Percentiles rank a stretch among this genome's conserved stretches.
Conservation (phyloP, 1,284 basidiomycete species). For the Cryptococcus wingfieldii region DNA sequence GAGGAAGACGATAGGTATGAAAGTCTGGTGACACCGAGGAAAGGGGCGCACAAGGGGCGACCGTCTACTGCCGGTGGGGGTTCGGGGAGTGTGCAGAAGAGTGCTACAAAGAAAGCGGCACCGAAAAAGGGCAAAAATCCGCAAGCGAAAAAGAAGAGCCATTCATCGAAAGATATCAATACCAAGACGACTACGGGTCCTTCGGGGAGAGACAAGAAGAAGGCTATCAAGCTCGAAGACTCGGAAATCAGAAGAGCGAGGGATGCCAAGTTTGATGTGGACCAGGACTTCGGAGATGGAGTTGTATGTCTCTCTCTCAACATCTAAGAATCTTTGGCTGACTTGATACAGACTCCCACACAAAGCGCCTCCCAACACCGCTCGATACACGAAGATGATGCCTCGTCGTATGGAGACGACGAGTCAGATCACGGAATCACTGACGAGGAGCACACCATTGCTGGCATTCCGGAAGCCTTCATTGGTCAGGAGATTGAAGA, state of each 20-base stretch:
- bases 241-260: conserved; percentile 35
- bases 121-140: not conserved
- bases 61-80: not conserved
- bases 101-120: conserved; percentile 4
- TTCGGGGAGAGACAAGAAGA: conserved; percentile 35
- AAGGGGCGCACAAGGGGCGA: conserved; percentile 12
- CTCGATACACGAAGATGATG: conserved; percentile 25
- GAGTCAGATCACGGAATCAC: conserved; percentile 35
- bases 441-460: conserved; percentile 30
- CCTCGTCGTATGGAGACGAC: conserved; percentile 42
- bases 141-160: conserved; percentile 12
- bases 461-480: conserved; percentile 36
- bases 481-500: conserved; percentile 46
- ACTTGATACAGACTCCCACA: conserved; percentile 12
- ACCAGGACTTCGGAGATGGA: conserved; percentile 3
- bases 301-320: conserved; percentile 2
- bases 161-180: not conserved
- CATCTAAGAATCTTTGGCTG: not conserved
- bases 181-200: conserved; percentile 22
- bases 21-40: conserved; percentile 14
- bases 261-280: conserved; percentile 40
- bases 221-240: conserved; percentile 35
- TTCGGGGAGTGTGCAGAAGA: conserved; percentile 1
- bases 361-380: conserved; percentile 9
- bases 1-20: conserved; percentile 24